Conservation (phyloP, 139 green algal genomes). For the Marvania coccoides region DNA sequence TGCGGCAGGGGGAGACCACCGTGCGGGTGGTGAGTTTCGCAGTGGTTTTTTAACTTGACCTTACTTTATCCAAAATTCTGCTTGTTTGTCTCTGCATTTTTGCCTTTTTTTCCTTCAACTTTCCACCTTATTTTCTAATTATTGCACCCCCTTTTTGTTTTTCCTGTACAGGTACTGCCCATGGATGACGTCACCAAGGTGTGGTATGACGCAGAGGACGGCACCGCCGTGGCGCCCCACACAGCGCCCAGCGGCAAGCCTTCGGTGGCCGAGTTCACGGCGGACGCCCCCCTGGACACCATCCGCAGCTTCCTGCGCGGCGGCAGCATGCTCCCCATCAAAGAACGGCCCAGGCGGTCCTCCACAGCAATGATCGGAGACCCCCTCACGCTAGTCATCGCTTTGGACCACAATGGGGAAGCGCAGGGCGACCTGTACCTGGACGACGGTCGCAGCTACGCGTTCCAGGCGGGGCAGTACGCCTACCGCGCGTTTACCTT, state of each 20-base stretch:
- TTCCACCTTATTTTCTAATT: too few relatives aligned
- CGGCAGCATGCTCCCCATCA: conserved; percentile 71
- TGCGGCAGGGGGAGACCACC: conserved; percentile 28
- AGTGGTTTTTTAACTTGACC: too few relatives aligned
- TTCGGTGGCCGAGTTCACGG: neutral
- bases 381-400: conserved; percentile 84
- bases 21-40: conserved; percentile 28
- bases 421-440: conserved; percentile 86
- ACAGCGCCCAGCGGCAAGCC: neutral
- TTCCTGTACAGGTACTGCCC: too few relatives aligned
- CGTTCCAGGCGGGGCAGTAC: conserved; percentile 57
- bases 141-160: too few relatives aligned
- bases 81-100: too few relatives aligned
- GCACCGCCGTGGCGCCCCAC: neutral
- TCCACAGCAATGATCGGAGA: conserved; percentile 62
- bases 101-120: too few relatives aligned
- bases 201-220: conserved; percentile 47
- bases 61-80: too few relatives aligned
- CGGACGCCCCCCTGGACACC: conserved; percentile 62
- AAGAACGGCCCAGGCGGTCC: conserved; percentile 57
- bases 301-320: conserved; percentile 75
- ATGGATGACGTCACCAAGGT: too few relatives aligned
- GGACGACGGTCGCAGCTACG: conserved; percentile 90
- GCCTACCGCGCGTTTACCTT: conserved; percentile 3
- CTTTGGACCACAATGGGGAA: conserved; percentile 55